A percentile compares a stretch with the other conserved stretches of the same genome.
Evolutionary conservation across 2,329 filamentous ascomycete species (phyloP).

Genomic region (Ceratocystis destructans): DNA sequence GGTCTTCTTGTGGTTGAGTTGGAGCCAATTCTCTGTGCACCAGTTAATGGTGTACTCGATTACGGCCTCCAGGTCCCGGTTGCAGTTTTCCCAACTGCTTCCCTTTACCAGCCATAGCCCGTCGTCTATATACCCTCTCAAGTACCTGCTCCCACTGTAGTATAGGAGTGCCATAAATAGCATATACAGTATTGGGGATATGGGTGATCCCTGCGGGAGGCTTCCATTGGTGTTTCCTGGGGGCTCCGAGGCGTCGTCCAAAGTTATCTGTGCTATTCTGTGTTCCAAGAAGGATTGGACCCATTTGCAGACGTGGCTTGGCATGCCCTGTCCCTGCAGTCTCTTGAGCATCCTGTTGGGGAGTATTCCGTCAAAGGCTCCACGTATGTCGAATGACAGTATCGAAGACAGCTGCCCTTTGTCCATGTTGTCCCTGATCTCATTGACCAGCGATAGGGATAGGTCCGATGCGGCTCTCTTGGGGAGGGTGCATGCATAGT

Average conservation of each 20-base stretch:
- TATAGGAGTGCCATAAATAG: neutral
- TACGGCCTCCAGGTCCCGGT: neutral
- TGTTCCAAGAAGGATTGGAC: slow-evolving; percentile 20
- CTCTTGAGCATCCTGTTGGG: slow-evolving; percentile 20
- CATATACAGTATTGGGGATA: neutral
- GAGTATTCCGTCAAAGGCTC: slow-evolving; percentile 21
- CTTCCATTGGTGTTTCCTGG: neutral
- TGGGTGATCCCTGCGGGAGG: slow-evolving; percentile 2
- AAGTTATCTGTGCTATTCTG: slow-evolving; percentile 16
- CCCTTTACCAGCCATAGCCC: neutral
- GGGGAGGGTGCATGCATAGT: slow-evolving; percentile 22
- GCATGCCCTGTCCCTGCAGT: slow-evolving; percentile 20
- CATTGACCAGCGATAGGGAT: slow-evolving; percentile 19
- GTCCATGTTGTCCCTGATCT: neutral
- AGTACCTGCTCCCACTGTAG: neutral
- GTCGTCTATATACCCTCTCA: slow-evolving; percentile 8
- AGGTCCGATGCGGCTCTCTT: slow-evolving; percentile 21
- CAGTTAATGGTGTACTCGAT: neutral
- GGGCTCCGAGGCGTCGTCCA: neutral
- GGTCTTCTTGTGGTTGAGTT: slow-evolving; percentile 6
- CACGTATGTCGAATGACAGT: slow-evolving; percentile 18
- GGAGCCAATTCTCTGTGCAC: neutral
- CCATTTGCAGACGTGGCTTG: slow-evolving; percentile 17
- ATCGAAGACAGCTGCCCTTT: neutral
- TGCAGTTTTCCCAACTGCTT: neutral